phyloP scores from a whole-genome alignment of 306 rosid species.

The Canavalia gladiata region DNA sequence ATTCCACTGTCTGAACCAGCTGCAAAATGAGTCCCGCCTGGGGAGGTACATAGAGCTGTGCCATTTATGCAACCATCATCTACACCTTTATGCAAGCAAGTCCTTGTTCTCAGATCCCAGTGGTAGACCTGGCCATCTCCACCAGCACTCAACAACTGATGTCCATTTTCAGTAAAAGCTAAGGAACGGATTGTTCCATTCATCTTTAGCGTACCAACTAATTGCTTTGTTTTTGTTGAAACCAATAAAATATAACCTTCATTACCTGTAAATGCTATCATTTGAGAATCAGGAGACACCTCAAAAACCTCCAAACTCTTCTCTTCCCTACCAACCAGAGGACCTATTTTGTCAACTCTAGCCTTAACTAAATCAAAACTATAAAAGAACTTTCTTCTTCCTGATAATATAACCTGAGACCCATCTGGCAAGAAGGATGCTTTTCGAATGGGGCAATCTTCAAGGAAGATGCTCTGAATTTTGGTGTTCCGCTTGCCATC shows the following conservation, averaged over 20 bases:
- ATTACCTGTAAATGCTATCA: slow-evolving; percentile 87
- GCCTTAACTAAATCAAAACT: slow-evolving; percentile 86
- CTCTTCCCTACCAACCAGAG: slow-evolving; percentile 94
- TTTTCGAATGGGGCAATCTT: slow-evolving; percentile 79
- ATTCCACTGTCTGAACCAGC: slow-evolving; percentile 52
- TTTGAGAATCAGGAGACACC: slow-evolving; percentile 86
- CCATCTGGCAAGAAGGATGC: slow-evolving; percentile 93
- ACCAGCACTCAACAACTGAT: slow-evolving; percentile 75
- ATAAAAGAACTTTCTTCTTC: slow-evolving; percentile 88
- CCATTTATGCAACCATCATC: slow-evolving; percentile 50
- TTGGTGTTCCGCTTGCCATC: slow-evolving; percentile 92
- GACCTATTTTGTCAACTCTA: slow-evolving; percentile 79
- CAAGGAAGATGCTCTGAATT: slow-evolving; percentile 86
- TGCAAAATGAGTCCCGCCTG: slow-evolving; percentile 48
- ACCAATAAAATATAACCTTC: slow-evolving; percentile 94
- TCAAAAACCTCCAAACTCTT: slow-evolving; percentile 91
- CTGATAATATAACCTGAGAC: slow-evolving; percentile 83
- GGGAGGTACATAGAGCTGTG: slow-evolving; percentile 50
- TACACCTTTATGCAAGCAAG: slow-evolving; percentile 71
- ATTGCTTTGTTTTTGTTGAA: slow-evolving; percentile 82
- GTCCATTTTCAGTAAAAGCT: slow-evolving; percentile 83
- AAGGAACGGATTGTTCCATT: slow-evolving; percentile 84
- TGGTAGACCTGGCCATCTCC: slow-evolving; percentile 95
- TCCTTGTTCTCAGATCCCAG: slow-evolving; percentile 90
- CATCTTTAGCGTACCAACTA: slow-evolving; percentile 90